Conservation (phyloP, 2,329 filamentous ascomycete genomes). For the Fusarium sp. region DNA sequence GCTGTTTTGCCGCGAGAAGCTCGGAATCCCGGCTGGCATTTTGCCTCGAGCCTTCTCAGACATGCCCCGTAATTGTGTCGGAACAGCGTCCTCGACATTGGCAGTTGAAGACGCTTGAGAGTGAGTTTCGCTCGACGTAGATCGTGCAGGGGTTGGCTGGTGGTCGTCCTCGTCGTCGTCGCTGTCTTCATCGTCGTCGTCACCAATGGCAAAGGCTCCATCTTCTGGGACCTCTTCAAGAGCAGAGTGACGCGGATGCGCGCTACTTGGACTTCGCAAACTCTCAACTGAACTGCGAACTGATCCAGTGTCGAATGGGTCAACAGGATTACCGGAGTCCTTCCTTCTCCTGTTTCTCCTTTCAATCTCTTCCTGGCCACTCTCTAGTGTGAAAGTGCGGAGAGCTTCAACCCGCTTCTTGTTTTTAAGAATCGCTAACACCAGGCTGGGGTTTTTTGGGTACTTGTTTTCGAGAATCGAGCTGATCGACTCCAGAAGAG, state of each 20-base stretch:
- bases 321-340: slow-evolving; percentile 68
- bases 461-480: slow-evolving; percentile 92
- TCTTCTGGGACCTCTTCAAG: slow-evolving; percentile 70
- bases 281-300: slow-evolving; percentile 78
- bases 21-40: slow-evolving; percentile 86
- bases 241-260: slow-evolving; percentile 45
- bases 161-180: slow-evolving; percentile 65
- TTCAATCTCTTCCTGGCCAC: slow-evolving; percentile 92
- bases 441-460: slow-evolving; percentile 82
- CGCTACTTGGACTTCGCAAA: slow-evolving; percentile 70
- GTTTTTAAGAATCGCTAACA: slow-evolving; percentile 85
- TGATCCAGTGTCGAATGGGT: slow-evolving; percentile 65
- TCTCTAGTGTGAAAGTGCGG: slow-evolving; percentile 90
- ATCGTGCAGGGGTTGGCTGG: slow-evolving; percentile 72
- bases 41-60: slow-evolving; percentile 98
- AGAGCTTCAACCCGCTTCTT: slow-evolving; percentile 88
- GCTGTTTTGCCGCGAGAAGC: slow-evolving; percentile 92
- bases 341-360: slow-evolving; percentile 81
- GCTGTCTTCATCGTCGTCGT: slow-evolving; percentile 78
- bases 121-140: slow-evolving; percentile 75
- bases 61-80: slow-evolving; percentile 89
- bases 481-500: slow-evolving; percentile 90
- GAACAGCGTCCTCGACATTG: slow-evolving; percentile 82
- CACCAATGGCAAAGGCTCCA: slow-evolving; percentile 86
- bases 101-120: slow-evolving; percentile 79